Conservation (phyloP, 768 basidiomycete species). For the Auricularia heimuer region DNA sequence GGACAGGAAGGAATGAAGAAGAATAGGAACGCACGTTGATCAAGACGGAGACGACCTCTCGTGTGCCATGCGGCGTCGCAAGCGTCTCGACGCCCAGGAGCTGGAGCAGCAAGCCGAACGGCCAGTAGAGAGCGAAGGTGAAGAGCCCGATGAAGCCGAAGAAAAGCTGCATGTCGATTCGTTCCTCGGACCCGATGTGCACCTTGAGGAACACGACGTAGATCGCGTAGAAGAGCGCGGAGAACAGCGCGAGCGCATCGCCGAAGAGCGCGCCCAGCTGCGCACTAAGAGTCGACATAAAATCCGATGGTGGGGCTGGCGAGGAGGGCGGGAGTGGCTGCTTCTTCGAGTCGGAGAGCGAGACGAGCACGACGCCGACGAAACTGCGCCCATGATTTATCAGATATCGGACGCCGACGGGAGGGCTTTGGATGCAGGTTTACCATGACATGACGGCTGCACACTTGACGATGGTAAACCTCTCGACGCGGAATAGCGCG, state of each 20-base stretch:
- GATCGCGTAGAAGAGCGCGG: slow-evolving; percentile 77
- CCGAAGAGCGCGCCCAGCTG: slow-evolving; percentile 44
- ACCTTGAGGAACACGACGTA: slow-evolving; percentile 90
- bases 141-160: slow-evolving; percentile 90
- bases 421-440: slow-evolving; percentile 9
- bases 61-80: slow-evolving; percentile 49
- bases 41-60: slow-evolving; percentile 39
- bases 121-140: slow-evolving; percentile 69
- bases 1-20: neutral
- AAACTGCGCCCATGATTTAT: slow-evolving; percentile 38
- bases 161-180: slow-evolving; percentile 89
- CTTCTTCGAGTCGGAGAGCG: slow-evolving; percentile 59
- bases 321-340: neutral
- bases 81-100: slow-evolving; percentile 61
- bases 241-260: slow-evolving; percentile 76
- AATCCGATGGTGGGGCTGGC: slow-evolving; percentile 2
- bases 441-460: slow-evolving; percentile 74
- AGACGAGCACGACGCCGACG: slow-evolving; percentile 78
- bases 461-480: slow-evolving; percentile 60
- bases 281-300: slow-evolving; percentile 9
- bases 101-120: slow-evolving; percentile 70
- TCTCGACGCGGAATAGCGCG: slow-evolving; percentile 71
- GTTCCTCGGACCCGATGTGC: slow-evolving; percentile 66
- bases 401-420: neutral
- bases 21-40: slow-evolving; percentile 39